Evolutionary conservation across 169 alveolate species (phyloP), one percentile per base, ranked within the genome.

Genomic region (Toxoplasma gondii): DNA sequence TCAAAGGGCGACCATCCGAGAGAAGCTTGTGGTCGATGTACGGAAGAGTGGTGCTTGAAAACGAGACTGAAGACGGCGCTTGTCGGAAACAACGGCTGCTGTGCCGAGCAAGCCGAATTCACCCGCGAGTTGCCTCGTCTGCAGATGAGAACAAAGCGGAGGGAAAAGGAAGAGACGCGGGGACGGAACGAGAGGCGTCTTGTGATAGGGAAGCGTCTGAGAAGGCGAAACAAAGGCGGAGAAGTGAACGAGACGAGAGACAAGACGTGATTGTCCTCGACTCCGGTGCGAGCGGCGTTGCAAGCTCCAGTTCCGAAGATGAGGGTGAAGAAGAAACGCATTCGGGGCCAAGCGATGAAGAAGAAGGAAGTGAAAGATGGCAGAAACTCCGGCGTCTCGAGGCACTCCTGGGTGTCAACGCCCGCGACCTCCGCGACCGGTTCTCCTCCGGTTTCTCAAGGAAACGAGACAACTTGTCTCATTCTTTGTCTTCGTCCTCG

Each of bases 391-490:
- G 39, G 1, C 84, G 84, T 22, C 84, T 74, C 45, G 84, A 31
- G 84, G 4, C n/a, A 41, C 24, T 74, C 27, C 84, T 31, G 2
- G 84, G 49, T 1, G 84, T 34, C 84, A 16, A 74, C 45, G 44
- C 43, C 2, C 84, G 10, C 84, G 84, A 74, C 84, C 84, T 74
- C 84, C 43, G 84, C 84, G 39, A 41, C 7, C 45, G 84, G 44
- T 74, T 36, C n/a, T 17, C 84, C 31, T 17, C 84, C 2, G 84
- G 45, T n/a, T 74, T 36, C n/a, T 31, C 84, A 12, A 1, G 27
- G 44, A 31, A 36, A 16, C 4, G 27, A n/a, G 49, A 12, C 43
- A 44, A 16, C 81, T 24, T 24, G 81, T 69, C 81, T 24, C 81
- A 58, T 16, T 24, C n/a, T 24, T 16, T 58, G 16, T 16, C 24